Conservation (phyloP, 2,329 filamentous ascomycete species). For the Pseudovirgaria hyperparasitica region DNA sequence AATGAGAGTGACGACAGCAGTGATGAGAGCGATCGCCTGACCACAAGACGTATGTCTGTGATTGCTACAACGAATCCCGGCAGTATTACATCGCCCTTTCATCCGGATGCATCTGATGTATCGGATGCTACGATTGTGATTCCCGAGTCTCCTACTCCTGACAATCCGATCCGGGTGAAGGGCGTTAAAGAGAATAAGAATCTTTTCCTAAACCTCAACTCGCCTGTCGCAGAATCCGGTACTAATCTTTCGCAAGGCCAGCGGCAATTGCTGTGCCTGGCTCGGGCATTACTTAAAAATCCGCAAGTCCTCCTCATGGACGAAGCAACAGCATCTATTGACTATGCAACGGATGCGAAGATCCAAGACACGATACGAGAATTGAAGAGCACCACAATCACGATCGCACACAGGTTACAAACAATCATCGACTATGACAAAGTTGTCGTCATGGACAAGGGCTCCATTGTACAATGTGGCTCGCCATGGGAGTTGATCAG, state of each 20-base stretch:
- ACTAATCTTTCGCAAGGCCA: constrained; percentile 94
- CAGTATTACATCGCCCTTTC: constrained; percentile 17
- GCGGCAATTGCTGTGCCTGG: constrained; percentile 85
- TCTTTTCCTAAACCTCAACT: constrained; percentile 77
- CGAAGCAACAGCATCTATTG: constrained; percentile 93
- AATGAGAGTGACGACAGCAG: constrained; percentile 10
- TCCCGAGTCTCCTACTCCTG: constrained; percentile 15
- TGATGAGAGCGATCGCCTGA: constrained; percentile 18
- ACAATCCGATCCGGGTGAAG: constrained; percentile 14
- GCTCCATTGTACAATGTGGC: constrained; percentile 76
- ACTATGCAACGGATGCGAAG: constrained; percentile 89
- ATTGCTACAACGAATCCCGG: constrained; percentile 18
- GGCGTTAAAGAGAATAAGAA: constrained; percentile 67
- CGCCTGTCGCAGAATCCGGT: constrained; percentile 76
- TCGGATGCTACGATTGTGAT: constrained; percentile 20
- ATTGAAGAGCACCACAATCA: constrained; percentile 82
- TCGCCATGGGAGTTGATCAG: constrained; percentile 63
- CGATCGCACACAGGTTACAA: constrained; percentile 87
- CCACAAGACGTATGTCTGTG: constrained; percentile 14
- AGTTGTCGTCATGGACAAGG: constrained; percentile 86
- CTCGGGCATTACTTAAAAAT: constrained; percentile 79
- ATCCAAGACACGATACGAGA: constrained; percentile 96
- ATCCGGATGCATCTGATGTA: too few species aligned
- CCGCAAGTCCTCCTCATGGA: constrained; percentile 98
- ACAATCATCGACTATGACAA: constrained; percentile 99